Conservation (phyloP, 148 eudicot genomes). For the Vaccinium darrowii region DNA sequence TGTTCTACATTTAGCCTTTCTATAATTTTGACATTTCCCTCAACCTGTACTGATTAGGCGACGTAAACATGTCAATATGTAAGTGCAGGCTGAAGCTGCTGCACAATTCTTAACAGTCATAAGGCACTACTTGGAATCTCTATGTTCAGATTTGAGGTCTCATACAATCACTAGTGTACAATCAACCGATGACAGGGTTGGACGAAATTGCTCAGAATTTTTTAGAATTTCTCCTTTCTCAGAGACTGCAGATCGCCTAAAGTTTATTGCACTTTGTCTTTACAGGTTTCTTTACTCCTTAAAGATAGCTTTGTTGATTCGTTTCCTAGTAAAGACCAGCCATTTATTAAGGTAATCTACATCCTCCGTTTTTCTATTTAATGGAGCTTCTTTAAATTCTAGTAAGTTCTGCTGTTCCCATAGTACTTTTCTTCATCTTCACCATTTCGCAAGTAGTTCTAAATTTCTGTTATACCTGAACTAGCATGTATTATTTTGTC, state of each 20-base stretch:
- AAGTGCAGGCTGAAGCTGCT: conserved; percentile 81
- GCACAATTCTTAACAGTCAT: conserved; percentile 51
- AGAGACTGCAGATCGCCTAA: conserved; percentile 2
- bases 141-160: conserved; percentile 75
- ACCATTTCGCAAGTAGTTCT: neutral
- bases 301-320: conserved; percentile 95
- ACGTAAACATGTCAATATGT: neutral
- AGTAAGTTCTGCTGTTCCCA: neutral
- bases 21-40: conserved; percentile 1
- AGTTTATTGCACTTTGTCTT: conserved; percentile 7
- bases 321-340: conserved; percentile 64
- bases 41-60: neutral
- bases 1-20: neutral
- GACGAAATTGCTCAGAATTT: conserved; percentile 16
- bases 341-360: conserved; percentile 66
- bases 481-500: neutral
- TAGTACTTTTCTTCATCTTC: neutral
- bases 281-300: conserved; percentile 85
- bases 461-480: neutral
- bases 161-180: conserved; percentile 94
- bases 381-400: neutral
- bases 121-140: conserved; percentile 75
- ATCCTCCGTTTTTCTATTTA: neutral
- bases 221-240: neutral
- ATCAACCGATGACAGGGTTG: conserved; percentile 80